Conservation (phyloP, 2,329 filamentous ascomycete species). For the Botryotinia narcissicola region DNA sequence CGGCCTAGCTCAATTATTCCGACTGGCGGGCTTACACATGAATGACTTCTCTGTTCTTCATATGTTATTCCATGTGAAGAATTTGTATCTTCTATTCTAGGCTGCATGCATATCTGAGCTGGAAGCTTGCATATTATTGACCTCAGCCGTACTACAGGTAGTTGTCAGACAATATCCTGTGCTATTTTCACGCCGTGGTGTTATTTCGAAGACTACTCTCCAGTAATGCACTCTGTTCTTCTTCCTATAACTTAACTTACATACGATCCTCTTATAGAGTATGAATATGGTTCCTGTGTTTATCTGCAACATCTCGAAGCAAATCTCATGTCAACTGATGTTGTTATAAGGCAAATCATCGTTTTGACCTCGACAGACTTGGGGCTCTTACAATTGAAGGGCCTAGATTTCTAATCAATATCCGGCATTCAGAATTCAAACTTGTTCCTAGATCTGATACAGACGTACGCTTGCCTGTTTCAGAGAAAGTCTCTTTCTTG, state of each 20-base stretch:
- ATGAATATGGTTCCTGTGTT: not conserved
- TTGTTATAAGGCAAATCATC: not conserved
- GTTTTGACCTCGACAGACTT: not conserved
- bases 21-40: not conserved
- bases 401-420: not conserved
- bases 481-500: not conserved
- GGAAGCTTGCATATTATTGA: slow-evolving; percentile 16
- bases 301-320: not conserved
- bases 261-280: no score
- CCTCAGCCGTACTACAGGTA: not conserved
- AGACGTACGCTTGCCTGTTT: not conserved
- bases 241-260: not conserved
- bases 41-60: not conserved
- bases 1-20: not conserved
- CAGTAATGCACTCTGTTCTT: not conserved
- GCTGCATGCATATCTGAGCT: slow-evolving; percentile 14
- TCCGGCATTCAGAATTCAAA: not conserved
- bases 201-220: not conserved
- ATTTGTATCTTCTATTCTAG: not conserved
- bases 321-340: not conserved
- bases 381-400: not conserved
- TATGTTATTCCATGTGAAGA: not conserved
- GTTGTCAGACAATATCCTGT: not conserved
- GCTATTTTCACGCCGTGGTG: not conserved
- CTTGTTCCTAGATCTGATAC: not conserved